phyloP scores from a whole-genome alignment of 306 rosid species.

The Pyrus betulifolia region DNA sequence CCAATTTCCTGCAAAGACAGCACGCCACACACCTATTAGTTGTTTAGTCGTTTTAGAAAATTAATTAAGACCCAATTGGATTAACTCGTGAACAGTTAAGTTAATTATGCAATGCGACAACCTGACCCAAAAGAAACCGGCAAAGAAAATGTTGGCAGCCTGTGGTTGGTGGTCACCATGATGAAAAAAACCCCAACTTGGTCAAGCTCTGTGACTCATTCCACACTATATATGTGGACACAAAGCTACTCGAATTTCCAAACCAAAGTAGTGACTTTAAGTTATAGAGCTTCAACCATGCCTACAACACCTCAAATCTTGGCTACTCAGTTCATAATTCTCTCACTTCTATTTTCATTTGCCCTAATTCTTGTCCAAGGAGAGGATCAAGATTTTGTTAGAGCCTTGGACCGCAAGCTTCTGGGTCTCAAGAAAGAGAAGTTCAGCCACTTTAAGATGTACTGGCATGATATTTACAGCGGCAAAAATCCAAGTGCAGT shows the following conservation, averaged over 20 bases:
- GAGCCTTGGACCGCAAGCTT: conserved; percentile 10
- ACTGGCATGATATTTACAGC: conserved; percentile 36
- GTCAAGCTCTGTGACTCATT: background rate
- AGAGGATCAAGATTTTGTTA: conserved; percentile 13
- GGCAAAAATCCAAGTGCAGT: conserved; percentile 25
- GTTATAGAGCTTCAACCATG: conserved; percentile 7
- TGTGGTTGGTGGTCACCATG: background rate
- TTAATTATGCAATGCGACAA: background rate
- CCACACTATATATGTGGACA: background rate
- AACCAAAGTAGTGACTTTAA: background rate
- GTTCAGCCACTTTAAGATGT: conserved; percentile 41
- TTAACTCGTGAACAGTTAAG: too few species aligned
- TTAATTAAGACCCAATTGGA: too few species aligned
- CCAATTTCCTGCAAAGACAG: background rate
- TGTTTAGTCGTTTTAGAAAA: background rate
- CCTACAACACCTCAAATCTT: conserved; percentile 17
- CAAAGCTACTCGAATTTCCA: background rate
- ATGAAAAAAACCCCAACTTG: background rate
- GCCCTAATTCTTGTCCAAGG: background rate
- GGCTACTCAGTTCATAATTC: background rate
- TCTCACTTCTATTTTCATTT: conserved; percentile 13
- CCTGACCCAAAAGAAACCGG: background rate
- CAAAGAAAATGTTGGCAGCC: background rate
- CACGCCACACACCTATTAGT: background rate
- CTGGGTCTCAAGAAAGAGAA: conserved; percentile 33